A percentile compares a stretch with the other conserved stretches of the same genome.
These are phyloP conservation scores for Cyberlindnera xylosilytica DNA, from an alignment of 805 yeast genomes.

Conservation along the genomic window DNA sequence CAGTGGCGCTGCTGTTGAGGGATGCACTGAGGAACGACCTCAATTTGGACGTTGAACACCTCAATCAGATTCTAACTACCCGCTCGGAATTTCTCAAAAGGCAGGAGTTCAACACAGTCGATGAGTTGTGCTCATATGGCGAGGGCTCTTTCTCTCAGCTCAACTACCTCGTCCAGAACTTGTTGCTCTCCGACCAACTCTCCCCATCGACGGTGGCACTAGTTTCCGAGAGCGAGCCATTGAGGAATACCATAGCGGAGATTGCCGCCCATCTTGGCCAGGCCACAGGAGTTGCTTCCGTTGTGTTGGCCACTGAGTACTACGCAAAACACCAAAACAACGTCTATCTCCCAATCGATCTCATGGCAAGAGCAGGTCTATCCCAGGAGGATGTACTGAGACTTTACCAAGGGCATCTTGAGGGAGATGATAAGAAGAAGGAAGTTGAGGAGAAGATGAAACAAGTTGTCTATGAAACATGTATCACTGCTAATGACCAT, in stretches of 20 bases:
- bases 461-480: slow-evolving; percentile 64
- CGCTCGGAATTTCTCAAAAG: slow-evolving; percentile 50
- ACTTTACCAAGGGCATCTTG: slow-evolving; percentile 31
- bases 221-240: slow-evolving; percentile 41
- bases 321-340: slow-evolving; percentile 42
- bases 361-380: slow-evolving; percentile 48
- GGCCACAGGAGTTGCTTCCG: slow-evolving; percentile 66
- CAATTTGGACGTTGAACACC: slow-evolving; percentile 48
- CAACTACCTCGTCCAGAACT: slow-evolving; percentile 61
- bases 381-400: slow-evolving; percentile 65
- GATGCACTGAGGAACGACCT: slow-evolving; percentile 48
- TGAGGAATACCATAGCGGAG: slow-evolving; percentile 50
- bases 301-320: slow-evolving; percentile 56
- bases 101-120: slow-evolving; percentile 43
- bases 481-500: slow-evolving; percentile 79
- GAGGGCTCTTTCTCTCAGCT: slow-evolving; percentile 78
- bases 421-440: slow-evolving; percentile 15
- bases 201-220: slow-evolving; percentile 53
- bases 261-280: slow-evolving; percentile 81
- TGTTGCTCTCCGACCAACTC: slow-evolving; percentile 52
- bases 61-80: slow-evolving; percentile 59
- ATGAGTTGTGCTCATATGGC: slow-evolving; percentile 69
- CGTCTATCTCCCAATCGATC: slow-evolving; percentile 60
- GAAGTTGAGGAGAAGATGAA: slow-evolving; percentile 39
- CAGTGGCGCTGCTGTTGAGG: slow-evolving; percentile 57